phyloP scores from a whole-genome alignment of 495 filamentous ascomycete species.

The Xanthoparmelia taractica region DNA sequence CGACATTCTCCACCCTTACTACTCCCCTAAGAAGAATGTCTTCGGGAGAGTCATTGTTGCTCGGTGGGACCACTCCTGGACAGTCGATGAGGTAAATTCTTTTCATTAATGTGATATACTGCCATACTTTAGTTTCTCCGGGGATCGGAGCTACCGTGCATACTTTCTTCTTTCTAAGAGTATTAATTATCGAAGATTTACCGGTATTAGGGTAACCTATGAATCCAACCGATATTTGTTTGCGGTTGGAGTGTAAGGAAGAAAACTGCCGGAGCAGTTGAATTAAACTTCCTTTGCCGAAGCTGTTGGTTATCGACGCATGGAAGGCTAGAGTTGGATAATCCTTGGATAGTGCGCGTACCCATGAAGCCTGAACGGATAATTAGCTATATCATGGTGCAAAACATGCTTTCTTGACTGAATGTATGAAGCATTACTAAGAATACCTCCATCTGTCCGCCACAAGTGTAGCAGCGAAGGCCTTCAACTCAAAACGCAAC shows the following conservation, averaged over 20 bases:
- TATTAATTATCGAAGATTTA: constrained; percentile 91
- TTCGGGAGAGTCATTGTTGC: constrained; percentile 65
- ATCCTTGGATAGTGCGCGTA: constrained; percentile 69
- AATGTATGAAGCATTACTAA: constrained; percentile 99
- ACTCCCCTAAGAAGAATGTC: constrained; percentile 91
- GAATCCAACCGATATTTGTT: constrained; percentile 84
- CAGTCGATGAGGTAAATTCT: constrained; percentile 96
- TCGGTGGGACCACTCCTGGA: constrained; percentile 90
- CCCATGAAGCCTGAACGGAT: constrained; percentile 69
- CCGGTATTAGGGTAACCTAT: constrained; percentile 86
- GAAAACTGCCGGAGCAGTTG: constrained; percentile 88
- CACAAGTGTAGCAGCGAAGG: constrained; percentile 43
- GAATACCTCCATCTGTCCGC: constrained; percentile 63
- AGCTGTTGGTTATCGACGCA: constrained; percentile 85
- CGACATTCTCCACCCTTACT: constrained; percentile 87
- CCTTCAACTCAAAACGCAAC: constrained; percentile 87
- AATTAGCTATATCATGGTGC: constrained; percentile 33
- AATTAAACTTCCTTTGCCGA: constrained; percentile 67
- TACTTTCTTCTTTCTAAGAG: constrained; percentile 83
- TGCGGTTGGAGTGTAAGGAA: constrained; percentile 78
- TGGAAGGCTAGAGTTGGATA: constrained; percentile 92
- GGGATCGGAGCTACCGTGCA: constrained; percentile 93
- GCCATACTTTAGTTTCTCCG: constrained; percentile 80
- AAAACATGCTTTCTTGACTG: constrained; percentile 14
- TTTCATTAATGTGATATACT: constrained; percentile 95